These are phyloP conservation scores for Globisporangium irregulare DNA, from an alignment of 352 stramenopile genomes.

Conservation along the genomic window DNA sequence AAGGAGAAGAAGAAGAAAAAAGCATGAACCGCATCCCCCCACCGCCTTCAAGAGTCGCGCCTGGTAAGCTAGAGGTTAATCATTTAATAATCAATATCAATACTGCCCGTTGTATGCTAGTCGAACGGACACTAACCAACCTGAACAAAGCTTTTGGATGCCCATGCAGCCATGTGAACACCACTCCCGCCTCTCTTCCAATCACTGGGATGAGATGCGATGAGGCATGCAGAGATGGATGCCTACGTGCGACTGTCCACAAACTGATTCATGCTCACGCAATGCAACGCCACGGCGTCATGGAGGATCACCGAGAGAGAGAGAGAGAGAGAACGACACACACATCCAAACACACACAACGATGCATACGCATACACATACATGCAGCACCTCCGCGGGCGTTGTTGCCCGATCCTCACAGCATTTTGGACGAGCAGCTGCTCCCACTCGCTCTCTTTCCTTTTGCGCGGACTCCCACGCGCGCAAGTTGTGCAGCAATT, in stretches of 20 bases:
- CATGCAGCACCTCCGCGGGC: not conserved
- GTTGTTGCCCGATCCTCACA: not conserved
- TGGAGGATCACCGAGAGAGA: not conserved
- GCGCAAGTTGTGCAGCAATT: not conserved
- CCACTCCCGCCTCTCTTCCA: not conserved
- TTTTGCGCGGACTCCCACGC: not conserved
- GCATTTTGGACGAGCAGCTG: slow-evolving; percentile 5
- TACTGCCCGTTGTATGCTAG: not conserved
- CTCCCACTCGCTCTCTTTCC: not conserved
- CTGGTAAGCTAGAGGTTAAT: not conserved
- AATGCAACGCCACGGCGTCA: not conserved
- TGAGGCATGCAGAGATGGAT: slow-evolving; percentile 1
- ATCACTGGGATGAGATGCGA: slow-evolving; percentile 7
- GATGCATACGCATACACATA: not conserved
- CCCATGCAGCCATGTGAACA: not conserved
- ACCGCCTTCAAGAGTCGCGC: no score
- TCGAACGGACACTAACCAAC: not conserved
- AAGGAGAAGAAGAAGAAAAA: not conserved
- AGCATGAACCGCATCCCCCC: not conserved
- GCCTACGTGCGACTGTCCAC: not conserved
- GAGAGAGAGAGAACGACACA: not conserved
- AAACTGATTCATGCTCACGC: slow-evolving; percentile 5
- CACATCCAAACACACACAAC: not conserved
- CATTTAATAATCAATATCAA: not conserved
- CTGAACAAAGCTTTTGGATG: not conserved